phyloP scores from a whole-genome alignment of 78 protist species.

The Dictyostelium capitatum region DNA sequence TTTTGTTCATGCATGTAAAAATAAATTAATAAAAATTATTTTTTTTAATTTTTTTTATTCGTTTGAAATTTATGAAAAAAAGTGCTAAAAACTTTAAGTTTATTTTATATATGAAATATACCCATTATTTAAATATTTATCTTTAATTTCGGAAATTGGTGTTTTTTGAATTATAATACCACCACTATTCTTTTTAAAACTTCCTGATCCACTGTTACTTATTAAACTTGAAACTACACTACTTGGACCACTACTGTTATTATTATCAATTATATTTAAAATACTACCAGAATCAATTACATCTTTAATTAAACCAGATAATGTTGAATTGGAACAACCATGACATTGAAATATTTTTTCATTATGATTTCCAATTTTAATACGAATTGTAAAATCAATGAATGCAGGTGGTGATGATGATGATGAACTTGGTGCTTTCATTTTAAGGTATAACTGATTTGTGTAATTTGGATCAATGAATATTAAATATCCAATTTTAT shows the following conservation, averaged over 20 bases:
- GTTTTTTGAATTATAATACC: neutral
- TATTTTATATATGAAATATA: neutral
- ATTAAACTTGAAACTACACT: neutral
- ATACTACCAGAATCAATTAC: neutral
- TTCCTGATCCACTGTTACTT: neutral
- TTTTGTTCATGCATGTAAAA: neutral
- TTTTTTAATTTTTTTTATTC: neutral
- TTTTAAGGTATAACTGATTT: neutral
- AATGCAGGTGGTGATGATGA: neutral
- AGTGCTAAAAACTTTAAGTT: too few relatives aligned
- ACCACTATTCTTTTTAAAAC: neutral
- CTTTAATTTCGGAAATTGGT: slow-evolving; percentile 24
- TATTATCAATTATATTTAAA: neutral
- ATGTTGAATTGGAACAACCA: neutral
- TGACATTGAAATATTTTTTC: slow-evolving; percentile 20
- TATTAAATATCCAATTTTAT: neutral
- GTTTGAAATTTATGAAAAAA: too few relatives aligned
- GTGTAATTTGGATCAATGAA: neutral
- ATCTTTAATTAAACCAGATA: slow-evolving; percentile 5
- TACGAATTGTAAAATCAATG: slow-evolving; percentile 9
- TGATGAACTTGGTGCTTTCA: neutral
- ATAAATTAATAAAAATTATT: neutral
- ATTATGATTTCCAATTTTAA: slow-evolving; percentile 1
- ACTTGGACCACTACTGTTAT: neutral
- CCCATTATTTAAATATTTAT: neutral